These are phyloP conservation scores for Talaromyces adpressus DNA, from an alignment of 495 filamentous ascomycete species.

Conservation along the genomic window DNA sequence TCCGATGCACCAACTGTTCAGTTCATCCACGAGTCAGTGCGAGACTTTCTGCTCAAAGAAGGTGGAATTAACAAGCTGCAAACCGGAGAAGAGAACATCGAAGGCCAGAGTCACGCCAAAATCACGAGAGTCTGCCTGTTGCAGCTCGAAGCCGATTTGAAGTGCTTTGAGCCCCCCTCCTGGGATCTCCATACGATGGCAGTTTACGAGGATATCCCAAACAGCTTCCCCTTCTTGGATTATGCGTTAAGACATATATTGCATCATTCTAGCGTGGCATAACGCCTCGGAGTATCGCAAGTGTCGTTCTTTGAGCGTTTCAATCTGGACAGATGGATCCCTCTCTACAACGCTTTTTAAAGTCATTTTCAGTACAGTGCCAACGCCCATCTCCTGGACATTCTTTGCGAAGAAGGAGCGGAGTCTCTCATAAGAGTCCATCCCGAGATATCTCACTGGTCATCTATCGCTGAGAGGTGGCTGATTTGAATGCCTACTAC, in stretches of 20 bases:
- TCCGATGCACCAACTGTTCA: conserved; percentile 22
- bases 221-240: neutral
- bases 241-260: neutral
- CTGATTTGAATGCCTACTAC: neutral
- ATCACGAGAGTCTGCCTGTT: neutral
- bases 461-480: neutral
- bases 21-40: conserved; percentile 44
- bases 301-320: neutral
- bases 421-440: neutral
- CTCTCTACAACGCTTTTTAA: neutral
- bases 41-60: conserved; percentile 35
- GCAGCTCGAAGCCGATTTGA: neutral
- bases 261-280: neutral
- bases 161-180: neutral
- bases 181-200: too few relatives aligned
- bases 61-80: conserved; percentile 18
- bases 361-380: too few relatives aligned
- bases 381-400: neutral
- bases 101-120: neutral
- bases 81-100: too few relatives aligned
- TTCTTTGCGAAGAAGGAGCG: neutral
- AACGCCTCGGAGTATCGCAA: neutral
- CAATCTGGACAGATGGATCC: neutral
- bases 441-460: neutral
- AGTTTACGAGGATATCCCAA: neutral